phyloP scores from a whole-genome alignment of 2,329 filamentous ascomycete genomes.

The Fusarium camptoceras region DNA sequence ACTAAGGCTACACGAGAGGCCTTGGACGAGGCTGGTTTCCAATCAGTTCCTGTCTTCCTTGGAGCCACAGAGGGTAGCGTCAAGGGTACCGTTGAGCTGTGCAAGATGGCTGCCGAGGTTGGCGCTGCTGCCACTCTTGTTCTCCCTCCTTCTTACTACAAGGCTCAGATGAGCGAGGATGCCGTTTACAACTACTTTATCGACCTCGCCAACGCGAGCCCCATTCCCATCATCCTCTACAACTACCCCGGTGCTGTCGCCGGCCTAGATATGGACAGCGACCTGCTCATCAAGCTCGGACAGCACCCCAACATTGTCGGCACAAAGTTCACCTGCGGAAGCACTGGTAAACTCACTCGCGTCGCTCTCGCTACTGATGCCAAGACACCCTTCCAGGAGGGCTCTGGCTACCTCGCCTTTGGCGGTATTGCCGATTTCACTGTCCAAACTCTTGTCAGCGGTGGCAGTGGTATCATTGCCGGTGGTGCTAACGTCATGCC shows the following conservation, averaged over 20 bases:
- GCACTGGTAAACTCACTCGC: conserved; percentile 88
- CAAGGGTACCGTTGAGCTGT: conserved; percentile 80
- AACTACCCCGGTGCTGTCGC: conserved; percentile 91
- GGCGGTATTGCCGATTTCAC: conserved; percentile 91
- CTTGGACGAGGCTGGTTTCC: conserved; percentile 82
- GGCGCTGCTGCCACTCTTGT: conserved; percentile 85
- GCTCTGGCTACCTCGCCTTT: conserved; percentile 83
- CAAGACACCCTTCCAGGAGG: conserved; percentile 70
- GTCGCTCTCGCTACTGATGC: conserved; percentile 80
- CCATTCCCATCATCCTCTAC: conserved; percentile 85
- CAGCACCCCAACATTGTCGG: conserved; percentile 86
- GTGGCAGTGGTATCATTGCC: conserved; percentile 86
- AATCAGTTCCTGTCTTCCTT: conserved; percentile 81
- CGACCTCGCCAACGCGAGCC: conserved; percentile 78
- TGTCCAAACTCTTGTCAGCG: conserved; percentile 80
- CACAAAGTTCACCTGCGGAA: conserved; percentile 92
- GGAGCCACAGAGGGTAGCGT: conserved; percentile 86
- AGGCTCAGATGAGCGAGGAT: conserved; percentile 78
- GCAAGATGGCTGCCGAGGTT: conserved; percentile 72
- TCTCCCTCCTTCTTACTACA: conserved; percentile 87
- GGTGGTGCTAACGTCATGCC: conserved; percentile 88
- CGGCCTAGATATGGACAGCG: conserved; percentile 90
- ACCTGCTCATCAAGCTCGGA: conserved; percentile 83
- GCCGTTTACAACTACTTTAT: conserved; percentile 80
- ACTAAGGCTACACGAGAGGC: conserved; percentile 84